Evolutionary conservation across 306 rosid genomes (phyloP), one percentile per base, ranked within the genome.

Genomic region (Gillenia trifoliata): DNA sequence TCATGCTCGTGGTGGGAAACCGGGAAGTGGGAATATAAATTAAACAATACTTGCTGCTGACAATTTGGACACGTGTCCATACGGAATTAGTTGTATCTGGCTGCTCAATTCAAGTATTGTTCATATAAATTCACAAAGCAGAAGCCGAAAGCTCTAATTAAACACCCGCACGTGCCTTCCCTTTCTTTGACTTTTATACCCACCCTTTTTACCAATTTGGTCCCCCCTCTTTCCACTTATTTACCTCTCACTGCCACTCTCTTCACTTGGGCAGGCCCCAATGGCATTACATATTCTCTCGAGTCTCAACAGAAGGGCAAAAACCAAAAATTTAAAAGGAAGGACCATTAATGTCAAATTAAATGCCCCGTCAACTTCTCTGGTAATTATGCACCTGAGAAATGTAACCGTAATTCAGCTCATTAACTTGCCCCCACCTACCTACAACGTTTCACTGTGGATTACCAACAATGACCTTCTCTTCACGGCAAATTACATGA

Each of bases 1-100:
- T 73, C 85, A 56, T 80, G 60, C 79, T 84, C 66, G 19, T 81
- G 76, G 75, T 77, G 71, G 86, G 81, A 49, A 73, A 47, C 68
- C 10, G 61, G 33, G 70, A 73, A 63, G 20, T 9, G 61, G 47
- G 70, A 62, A 64, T 74, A 62, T 13, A 4, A 9, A 8, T 10
- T 22, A n/a, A n/a, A n/a, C n/a, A n/a, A n/a, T n/a, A n/a, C n/a
- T n/a, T n/a, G n/a, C n/a, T n/a, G n/a, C n/a, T n/a, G n/a, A n/a
- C n/a, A n/a, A n/a, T n/a, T n/a, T n/a, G n/a, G n/a, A n/a, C n/a
- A n/a, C n/a, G n/a, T n/a, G n/a, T n/a, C n/a, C n/a, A n/a, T n/a
- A n/a, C n/a, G n/a, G n/a, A n/a, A n/a, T n/a, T n/a, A n/a, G n/a
- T n/a, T n/a, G n/a, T n/a, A n/a, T n/a, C n/a, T n/a, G n/a, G n/a